Evolutionary conservation across 352 stramenopile species (phyloP), one percentile per base, ranked within the genome.

Genomic region (Pythium phragmiticola): DNA sequence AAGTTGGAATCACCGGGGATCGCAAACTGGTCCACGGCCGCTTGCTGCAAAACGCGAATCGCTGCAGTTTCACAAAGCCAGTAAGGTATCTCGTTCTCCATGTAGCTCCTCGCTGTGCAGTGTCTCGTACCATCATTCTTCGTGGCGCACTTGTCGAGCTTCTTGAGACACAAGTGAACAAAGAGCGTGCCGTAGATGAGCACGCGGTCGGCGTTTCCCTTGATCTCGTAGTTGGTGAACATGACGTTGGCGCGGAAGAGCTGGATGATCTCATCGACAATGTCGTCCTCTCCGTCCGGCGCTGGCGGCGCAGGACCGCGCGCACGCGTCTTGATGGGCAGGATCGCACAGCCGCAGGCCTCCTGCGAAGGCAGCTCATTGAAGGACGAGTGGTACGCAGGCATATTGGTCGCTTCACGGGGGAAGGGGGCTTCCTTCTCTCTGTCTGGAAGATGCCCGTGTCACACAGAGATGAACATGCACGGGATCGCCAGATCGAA

Each of bases 101-200:
- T 50, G 43, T 50, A 30, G n/a, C 43, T 50, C n/a, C 43, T 11
- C n/a, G 17, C 28, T 16, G 8, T 37, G 37, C 21, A 52, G 3
- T 21, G 7, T 23, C 23, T 13, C 67, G 30, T 45, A 92, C 82
- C 82, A 57, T 94, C 85, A 12, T 74, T 55, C 67, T 96, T 96
- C 60, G 73, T 88, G 13, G 73, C 69, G 66, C 82, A 90, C 60
- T 84, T 80, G 65, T 98, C 91, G 23, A 96, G 70, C 67, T 96
- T 94, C 79, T 96, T 96, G 17, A 98, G 79, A 63, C 86, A 96
- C 57, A 96, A 67, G 68, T 96, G 84, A 34, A 95, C 88, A 70
- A 94, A 98, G 23, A 98, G 80, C 60, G 92, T 98, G 50, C 96
- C 85, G 77, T 98, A 98, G 68, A 98, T 93, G 53, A 98, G 79